Conservation (phyloP, 2,329 filamentous ascomycete genomes). For the Fusarium camptoceras region DNA sequence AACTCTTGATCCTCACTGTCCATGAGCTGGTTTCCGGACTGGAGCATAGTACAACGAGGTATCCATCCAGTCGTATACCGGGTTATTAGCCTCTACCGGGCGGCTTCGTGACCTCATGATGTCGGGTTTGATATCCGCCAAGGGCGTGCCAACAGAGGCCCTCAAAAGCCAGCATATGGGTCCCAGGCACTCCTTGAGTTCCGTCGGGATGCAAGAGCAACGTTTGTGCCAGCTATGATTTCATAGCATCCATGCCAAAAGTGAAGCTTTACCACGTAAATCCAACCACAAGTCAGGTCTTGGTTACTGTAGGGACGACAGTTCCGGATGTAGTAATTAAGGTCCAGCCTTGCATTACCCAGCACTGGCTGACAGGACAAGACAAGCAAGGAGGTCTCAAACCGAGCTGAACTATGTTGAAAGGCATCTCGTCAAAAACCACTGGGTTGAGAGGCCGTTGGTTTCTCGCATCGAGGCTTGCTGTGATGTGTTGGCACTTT, state of each 20-base stretch:
- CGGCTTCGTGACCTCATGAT: slow-evolving; percentile 3
- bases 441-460: slow-evolving; percentile 13
- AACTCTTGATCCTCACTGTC: slow-evolving; percentile 2
- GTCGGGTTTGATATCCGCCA: slow-evolving; percentile 15
- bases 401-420: slow-evolving; percentile 5
- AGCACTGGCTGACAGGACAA: slow-evolving; percentile 15
- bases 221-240: slow-evolving; percentile 18
- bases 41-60: neutral
- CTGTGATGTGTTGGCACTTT: slow-evolving; percentile 4
- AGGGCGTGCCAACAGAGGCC: slow-evolving; percentile 3
- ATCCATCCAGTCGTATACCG: slow-evolving; percentile 13
- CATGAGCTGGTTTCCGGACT: slow-evolving; percentile 5
- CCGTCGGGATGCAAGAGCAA: slow-evolving; percentile 23
- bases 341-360: slow-evolving; percentile 1
- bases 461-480: slow-evolving; percentile 9
- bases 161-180: neutral
- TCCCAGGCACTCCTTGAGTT: slow-evolving; percentile 7
- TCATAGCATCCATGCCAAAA: slow-evolving; percentile 23
- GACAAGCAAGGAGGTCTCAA: slow-evolving; percentile 1
- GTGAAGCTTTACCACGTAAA: slow-evolving; percentile 12
- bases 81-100: neutral
- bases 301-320: slow-evolving; percentile 12
- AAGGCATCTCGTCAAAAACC: slow-evolving; percentile 1
- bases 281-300: neutral
- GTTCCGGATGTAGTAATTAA: neutral